Conservation (phyloP, 805 yeast genomes). For the Lipomyces japonicus region DNA sequence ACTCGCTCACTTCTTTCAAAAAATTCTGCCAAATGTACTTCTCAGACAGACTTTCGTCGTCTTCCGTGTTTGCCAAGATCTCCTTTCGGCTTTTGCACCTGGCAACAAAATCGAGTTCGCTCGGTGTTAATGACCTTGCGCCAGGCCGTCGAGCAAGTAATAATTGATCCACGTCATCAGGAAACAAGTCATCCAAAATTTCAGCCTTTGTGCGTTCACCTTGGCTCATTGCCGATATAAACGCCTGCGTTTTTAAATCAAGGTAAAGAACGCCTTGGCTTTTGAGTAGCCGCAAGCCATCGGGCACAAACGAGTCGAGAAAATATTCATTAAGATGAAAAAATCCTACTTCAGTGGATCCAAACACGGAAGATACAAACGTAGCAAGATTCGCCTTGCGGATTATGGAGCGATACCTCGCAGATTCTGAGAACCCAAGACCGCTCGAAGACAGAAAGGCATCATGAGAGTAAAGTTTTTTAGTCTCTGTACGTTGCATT, state of each 20-base stretch:
- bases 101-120: constrained; percentile 73
- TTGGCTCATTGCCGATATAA: constrained; percentile 73
- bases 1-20: constrained; percentile 72
- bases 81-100: constrained; percentile 71
- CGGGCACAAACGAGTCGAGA: constrained; percentile 82
- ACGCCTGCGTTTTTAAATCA: constrained; percentile 93
- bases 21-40: constrained; percentile 85
- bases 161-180: constrained; percentile 53
- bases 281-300: constrained; percentile 59
- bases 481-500: constrained; percentile 44
- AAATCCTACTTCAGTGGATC: constrained; percentile 82
- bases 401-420: constrained; percentile 52
- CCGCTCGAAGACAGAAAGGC: constrained; percentile 69
- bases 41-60: constrained; percentile 54
- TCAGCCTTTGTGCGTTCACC: constrained; percentile 59
- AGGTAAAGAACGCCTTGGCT: constrained; percentile 70
- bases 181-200: constrained; percentile 71
- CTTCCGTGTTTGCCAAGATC: constrained; percentile 44
- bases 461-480: constrained; percentile 62
- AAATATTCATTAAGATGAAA: constrained; percentile 80
- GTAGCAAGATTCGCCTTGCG: constrained; percentile 86
- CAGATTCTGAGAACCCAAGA: constrained; percentile 35
- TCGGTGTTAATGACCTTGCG: constrained; percentile 52
- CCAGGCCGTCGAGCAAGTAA: constrained; percentile 37
- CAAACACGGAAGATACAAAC: constrained; percentile 80